These are phyloP conservation scores for Biscogniauxia mediterranea DNA, from an alignment of 2,329 filamentous ascomycete species.

Conservation along the genomic window DNA sequence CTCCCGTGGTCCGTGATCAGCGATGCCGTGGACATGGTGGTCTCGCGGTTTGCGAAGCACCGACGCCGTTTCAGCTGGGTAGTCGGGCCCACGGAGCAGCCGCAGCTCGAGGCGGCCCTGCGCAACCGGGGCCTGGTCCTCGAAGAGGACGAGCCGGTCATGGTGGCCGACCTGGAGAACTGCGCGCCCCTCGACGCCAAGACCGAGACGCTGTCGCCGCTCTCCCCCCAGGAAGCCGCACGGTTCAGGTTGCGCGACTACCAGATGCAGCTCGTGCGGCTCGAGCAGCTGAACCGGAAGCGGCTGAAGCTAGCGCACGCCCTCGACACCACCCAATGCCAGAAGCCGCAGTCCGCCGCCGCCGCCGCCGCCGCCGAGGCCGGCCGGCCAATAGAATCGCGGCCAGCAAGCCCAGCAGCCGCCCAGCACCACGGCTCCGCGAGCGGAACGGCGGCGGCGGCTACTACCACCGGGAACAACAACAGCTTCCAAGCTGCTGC, in stretches of 20 bases:
- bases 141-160: slow-evolving; percentile 14
- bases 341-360: not conserved
- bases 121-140: slow-evolving; percentile 6
- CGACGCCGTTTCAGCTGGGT: slow-evolving; percentile 16
- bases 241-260: slow-evolving; percentile 49
- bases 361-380: too few species aligned
- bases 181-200: slow-evolving; percentile 7
- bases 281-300: slow-evolving; percentile 63
- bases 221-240: not conserved
- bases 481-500: too few species aligned
- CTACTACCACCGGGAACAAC: too few species aligned
- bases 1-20: slow-evolving; percentile 8
- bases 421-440: too few species aligned
- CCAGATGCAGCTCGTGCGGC: slow-evolving; percentile 61
- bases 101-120: slow-evolving; percentile 14
- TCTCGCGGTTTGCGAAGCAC: slow-evolving; percentile 7
- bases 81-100: slow-evolving; percentile 17
- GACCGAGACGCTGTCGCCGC: not conserved
- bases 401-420: too few species aligned
- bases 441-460: too few species aligned
- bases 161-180: slow-evolving; percentile 11
- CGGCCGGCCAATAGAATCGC: too few species aligned
- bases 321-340: too few species aligned
- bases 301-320: slow-evolving; percentile 40
- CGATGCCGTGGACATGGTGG: slow-evolving; percentile 10